Percentiles rank a stretch among this genome's conserved stretches.
These are phyloP conservation scores for Kitagawia praeruptora DNA, from an alignment of 129 eudicot genomes.

Conservation along the genomic window DNA sequence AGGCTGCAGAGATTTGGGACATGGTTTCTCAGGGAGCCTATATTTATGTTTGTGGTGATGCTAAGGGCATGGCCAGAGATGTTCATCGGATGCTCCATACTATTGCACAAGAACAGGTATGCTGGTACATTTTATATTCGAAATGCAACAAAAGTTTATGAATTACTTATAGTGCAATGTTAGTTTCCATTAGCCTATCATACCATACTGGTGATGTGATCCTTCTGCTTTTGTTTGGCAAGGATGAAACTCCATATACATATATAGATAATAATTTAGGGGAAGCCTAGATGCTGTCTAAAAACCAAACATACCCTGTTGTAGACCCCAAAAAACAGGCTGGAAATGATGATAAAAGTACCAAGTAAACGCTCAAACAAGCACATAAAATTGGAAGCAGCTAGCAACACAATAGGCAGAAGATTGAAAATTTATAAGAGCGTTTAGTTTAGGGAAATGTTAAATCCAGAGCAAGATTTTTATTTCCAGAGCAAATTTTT, in stretches of 20 bases:
- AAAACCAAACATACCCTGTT: neutral
- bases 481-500: no score
- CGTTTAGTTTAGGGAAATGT: no score
- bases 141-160: neutral
- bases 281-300: neutral
- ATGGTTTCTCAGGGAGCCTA: constrained; percentile 83
- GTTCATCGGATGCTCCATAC: constrained; percentile 95
- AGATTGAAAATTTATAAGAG: neutral
- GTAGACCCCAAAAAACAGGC: neutral
- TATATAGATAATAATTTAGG: neutral
- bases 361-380: neutral
- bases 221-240: neutral
- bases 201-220: neutral
- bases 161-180: no score
- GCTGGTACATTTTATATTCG: neutral
- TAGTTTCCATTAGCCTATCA: neutral
- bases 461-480: no score
- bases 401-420: neutral
- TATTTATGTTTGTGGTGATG: constrained; percentile 94
- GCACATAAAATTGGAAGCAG: neutral
- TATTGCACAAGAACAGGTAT: constrained; percentile 86
- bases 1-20: constrained; percentile 90
- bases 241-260: neutral
- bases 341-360: neutral
- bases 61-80: constrained; percentile 99